Conservation (phyloP, 306 rosid genomes). For the Gastrolobium bilobum region DNA sequence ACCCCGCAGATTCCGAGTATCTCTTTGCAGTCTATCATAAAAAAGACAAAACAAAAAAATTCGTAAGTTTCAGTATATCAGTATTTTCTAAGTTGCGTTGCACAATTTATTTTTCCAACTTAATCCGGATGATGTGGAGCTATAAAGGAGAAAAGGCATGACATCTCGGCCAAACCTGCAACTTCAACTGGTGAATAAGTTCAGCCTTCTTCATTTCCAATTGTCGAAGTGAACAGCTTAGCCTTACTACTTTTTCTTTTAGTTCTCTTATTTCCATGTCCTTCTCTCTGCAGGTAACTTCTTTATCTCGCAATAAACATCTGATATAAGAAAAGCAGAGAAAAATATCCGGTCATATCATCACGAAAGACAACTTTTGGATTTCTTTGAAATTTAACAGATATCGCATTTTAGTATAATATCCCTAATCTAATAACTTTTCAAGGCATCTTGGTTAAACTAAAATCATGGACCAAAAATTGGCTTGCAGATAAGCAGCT, state of each 20-base stretch:
- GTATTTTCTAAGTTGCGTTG: not conserved
- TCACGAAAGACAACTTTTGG: not conserved
- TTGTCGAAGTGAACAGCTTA: conserved; percentile 73
- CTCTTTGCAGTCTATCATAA: conserved; percentile 65
- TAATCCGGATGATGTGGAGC: not conserved
- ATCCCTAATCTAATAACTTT: not conserved
- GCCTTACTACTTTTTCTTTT: conserved; percentile 78
- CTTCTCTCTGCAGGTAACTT: conserved; percentile 76
- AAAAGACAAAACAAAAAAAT: not conserved
- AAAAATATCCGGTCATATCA: conserved; percentile 15
- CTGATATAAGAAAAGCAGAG: conserved; percentile 52
- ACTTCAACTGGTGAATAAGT: conserved; percentile 78
- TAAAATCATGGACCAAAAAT: conserved; percentile 1
- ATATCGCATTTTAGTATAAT: not conserved
- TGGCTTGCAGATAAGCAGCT: conserved; percentile 34
- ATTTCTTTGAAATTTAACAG: conserved; percentile 15
- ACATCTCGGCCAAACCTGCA: conserved; percentile 35
- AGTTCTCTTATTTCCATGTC: conserved; percentile 81
- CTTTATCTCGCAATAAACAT: conserved; percentile 81
- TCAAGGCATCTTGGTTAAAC: conserved; percentile 3
- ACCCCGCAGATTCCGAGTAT: conserved; percentile 48
- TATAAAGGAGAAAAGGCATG: not conserved
- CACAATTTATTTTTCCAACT: conserved; percentile 3
- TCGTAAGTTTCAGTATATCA: not conserved
- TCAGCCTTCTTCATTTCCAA: conserved; percentile 75